Evolutionary conservation across 1,284 basidiomycete genomes (phyloP), one percentile per base, ranked within the genome.

Genomic region (Phaffia rhodozyma): DNA sequence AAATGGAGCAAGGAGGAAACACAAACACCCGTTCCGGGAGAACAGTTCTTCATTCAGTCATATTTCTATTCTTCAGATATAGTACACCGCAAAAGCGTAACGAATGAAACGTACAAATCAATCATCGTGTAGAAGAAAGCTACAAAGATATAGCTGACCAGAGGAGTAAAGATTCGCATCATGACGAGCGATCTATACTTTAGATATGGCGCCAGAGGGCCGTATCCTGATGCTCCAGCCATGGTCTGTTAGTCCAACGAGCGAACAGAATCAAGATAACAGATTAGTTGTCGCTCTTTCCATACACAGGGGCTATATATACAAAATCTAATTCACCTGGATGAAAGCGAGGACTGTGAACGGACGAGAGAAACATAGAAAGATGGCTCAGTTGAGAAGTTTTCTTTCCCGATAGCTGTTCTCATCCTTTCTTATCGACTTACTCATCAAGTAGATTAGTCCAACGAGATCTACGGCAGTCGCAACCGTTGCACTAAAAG

Each of bases 391-490:
- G 38, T 43, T 11, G 16, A 43, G 5, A 11, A 11, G 7, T 43
- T 11, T 43, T 16, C 13, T 7, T 43, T 16, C 2, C 13, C 13
- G 38, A 43, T 43, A 11, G 13, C 32, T 34, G 5, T 43, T 16
- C 13, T 7, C 2, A 43, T 43, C 13, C 38, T 43, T 43, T 43
- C 38, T 43, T 43, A 2, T 43, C 13, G 13, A 43, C 38, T 43
- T 43, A 43, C 38, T 43, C 1, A 63, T 32, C 2, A 49, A 27
- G 38, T 59, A 64, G 38, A 61, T 85, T 6, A 87, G 77, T 30
- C 86, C 88, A 30, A 89, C 86, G 66, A 85, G 86, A 51, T 83
- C 80, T 54, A 84, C 80, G 0, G 87, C 89, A 13, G 81, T 78
- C 0, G 86, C 86, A 5, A 87, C 87, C 29, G 86, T 18, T 2